Evolutionary conservation across 2,329 filamentous ascomycete genomes (phyloP).

Genomic region (Botryotinia globosa): DNA sequence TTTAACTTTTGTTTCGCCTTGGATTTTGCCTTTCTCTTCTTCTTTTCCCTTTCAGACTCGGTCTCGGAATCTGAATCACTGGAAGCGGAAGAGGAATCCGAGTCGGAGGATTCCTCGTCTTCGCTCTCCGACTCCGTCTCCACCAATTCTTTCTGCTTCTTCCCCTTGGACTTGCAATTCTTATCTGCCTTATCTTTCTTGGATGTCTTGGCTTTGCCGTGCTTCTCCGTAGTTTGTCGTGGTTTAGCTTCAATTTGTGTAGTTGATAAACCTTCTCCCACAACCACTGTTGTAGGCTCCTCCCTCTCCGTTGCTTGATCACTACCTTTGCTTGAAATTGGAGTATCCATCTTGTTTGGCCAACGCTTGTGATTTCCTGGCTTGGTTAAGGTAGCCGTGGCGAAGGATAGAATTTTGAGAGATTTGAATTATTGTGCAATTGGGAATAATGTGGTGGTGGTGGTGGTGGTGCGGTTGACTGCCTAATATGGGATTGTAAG

Average conservation of each 20-base stretch:
- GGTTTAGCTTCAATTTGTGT: slow-evolving; percentile 32
- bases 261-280: slow-evolving; percentile 26
- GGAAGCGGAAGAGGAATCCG: slow-evolving; percentile 10
- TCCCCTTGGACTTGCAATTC: slow-evolving; percentile 18
- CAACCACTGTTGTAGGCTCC: slow-evolving; percentile 23
- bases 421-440: not conserved
- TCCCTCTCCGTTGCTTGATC: slow-evolving; percentile 31
- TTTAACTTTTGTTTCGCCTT: slow-evolving; percentile 40
- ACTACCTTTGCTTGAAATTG: slow-evolving; percentile 31
- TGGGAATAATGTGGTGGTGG: not conserved
- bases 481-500: not conserved
- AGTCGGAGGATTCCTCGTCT: slow-evolving; percentile 8
- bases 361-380: not conserved
- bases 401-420: not conserved
- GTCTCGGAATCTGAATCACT: slow-evolving; percentile 34
- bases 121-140: slow-evolving; percentile 22
- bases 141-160: slow-evolving; percentile 20
- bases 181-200: slow-evolving; percentile 30
- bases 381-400: not conserved
- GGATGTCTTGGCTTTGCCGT: slow-evolving; percentile 29
- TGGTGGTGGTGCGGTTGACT: not conserved
- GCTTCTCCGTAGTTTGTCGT: slow-evolving; percentile 26
- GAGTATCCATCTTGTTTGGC: slow-evolving; percentile 32
- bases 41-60: slow-evolving; percentile 38
- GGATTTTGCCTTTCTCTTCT: slow-evolving; percentile 39